Evolutionary conservation across 2,329 filamentous ascomycete species (phyloP).

Genomic region (Decorospora gaudefroyi): DNA sequence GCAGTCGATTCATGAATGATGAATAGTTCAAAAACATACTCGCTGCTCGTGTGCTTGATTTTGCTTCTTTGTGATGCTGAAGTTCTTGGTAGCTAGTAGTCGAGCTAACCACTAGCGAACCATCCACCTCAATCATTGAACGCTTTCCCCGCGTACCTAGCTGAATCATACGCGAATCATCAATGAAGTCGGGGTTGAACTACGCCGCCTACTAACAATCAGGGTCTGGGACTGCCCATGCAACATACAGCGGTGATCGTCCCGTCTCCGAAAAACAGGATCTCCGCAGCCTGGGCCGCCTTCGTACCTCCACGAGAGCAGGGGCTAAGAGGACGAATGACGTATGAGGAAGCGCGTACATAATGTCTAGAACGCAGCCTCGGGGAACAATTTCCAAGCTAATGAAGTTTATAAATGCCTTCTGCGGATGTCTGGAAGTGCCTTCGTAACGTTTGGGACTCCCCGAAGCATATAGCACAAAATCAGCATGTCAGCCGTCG

Average conservation of each 20-base stretch:
- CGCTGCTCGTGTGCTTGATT: not conserved
- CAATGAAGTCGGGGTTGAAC: too few species aligned
- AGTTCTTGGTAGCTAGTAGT: not conserved
- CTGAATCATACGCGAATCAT: not conserved
- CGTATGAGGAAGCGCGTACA: constrained; percentile 23
- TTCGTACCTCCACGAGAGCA: constrained; percentile 17
- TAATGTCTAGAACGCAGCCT: constrained; percentile 15
- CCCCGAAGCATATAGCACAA: not conserved
- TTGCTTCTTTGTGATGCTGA: not conserved
- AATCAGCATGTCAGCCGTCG: constrained; percentile 41
- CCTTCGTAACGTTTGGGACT: not conserved
- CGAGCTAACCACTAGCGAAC: not conserved
- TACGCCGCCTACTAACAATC: too few species aligned
- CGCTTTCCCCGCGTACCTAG: not conserved
- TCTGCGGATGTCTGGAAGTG: not conserved
- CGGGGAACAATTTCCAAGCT: not conserved
- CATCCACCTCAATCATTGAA: not conserved
- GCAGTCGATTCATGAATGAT: constrained; percentile 38
- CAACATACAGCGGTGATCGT: constrained; percentile 23
- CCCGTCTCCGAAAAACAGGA: constrained; percentile 27
- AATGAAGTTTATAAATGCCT: not conserved
- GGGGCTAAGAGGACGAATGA: constrained; percentile 21
- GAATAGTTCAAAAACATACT: constrained; percentile 32
- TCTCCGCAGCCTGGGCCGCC: constrained; percentile 19
- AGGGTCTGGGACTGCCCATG: constrained; percentile 15